Evolutionary conservation across 768 basidiomycete genomes (phyloP).

Genomic region (Lentinula raphanica): DNA sequence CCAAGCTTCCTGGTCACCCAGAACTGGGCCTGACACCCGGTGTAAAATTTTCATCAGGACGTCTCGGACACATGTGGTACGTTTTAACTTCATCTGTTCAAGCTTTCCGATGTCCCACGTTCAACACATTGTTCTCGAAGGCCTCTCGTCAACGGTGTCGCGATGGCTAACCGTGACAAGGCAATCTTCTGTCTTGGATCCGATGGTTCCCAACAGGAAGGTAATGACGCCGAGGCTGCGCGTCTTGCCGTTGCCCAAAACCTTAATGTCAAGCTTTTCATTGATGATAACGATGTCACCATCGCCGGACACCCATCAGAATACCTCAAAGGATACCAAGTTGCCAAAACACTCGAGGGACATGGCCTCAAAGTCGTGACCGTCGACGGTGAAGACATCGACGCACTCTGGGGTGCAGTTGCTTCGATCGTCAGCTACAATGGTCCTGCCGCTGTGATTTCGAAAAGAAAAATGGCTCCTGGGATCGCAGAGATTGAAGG

Average conservation of each 20-base stretch:
- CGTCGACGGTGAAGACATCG: slow-evolving; percentile 75
- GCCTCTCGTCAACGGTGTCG: slow-evolving; percentile 80
- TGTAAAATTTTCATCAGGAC: slow-evolving; percentile 90
- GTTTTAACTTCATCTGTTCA: slow-evolving; percentile 11
- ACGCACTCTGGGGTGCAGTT: slow-evolving; percentile 69
- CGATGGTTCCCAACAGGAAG: slow-evolving; percentile 89
- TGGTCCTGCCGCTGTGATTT: slow-evolving; percentile 80
- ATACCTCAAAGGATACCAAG: slow-evolving; percentile 75
- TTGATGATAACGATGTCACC: slow-evolving; percentile 90
- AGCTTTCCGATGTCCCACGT: not conserved
- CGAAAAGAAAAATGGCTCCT: slow-evolving; percentile 65
- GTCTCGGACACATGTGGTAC: slow-evolving; percentile 85
- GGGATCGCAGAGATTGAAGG: slow-evolving; percentile 76
- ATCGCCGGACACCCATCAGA: slow-evolving; percentile 89
- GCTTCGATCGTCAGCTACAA: slow-evolving; percentile 47
- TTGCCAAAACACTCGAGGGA: slow-evolving; percentile 68
- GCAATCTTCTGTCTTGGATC: slow-evolving; percentile 81
- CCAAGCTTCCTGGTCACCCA: slow-evolving; percentile 84
- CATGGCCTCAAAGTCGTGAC: slow-evolving; percentile 76
- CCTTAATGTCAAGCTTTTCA: slow-evolving; percentile 80
- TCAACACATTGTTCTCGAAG: slow-evolving; percentile 24
- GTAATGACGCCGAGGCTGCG: slow-evolving; percentile 87
- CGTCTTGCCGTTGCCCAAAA: slow-evolving; percentile 79
- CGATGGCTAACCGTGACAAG: slow-evolving; percentile 73
- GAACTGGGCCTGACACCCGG: slow-evolving; percentile 90